Base-by-base conservation (phyloP, 2,329 filamentous ascomycete species). In the Chrysosporium queenslandicum region DNA sequence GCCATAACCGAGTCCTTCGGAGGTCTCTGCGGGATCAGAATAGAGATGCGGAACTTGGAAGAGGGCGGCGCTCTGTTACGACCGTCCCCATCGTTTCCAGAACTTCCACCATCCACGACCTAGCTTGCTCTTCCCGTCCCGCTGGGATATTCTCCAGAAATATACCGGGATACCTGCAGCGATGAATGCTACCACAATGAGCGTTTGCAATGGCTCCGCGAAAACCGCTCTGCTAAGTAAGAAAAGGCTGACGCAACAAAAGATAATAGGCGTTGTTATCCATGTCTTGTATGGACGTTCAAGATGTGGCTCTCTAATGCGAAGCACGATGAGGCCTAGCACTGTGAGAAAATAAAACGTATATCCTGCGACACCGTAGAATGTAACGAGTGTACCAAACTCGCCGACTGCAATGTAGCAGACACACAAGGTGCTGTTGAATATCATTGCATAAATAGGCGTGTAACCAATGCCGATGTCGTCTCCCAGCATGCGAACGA, bases 271-370 rank as follows among this genome's bases (percentile, higher is more conserved):
- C 2, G 92, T 98, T 0, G 85, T 85, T 63, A 98, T 95, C 92
- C 91, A 98, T 2, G 90, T 95, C 66, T 82, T 84, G 70, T 98
- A 98, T 0, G 92, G 91, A 23, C 92, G 74, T 67, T 96, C 89
- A 42, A 98, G 77, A 56, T 83, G 76, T 3, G 92, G 92, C 68
- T 98, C 92, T 56, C 79, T 80, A 27, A 97, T 87, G 27, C 92
- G 79, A 56, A 98, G 75, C 49, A 98, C 80, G 57, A 98, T 96
- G 46, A 98, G 77, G 0, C 92, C 92, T 0, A 98, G 79, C 0
- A 98, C 92, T 0, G 91, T 94, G 52, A 94, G 73, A 68, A 98
- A 98, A 72, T 98, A 98, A 66, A 98, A 98, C 0, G 87, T 87
- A 67, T 98, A 98, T 12, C 90, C 90, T 0, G 92, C 92, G 11